phyloP scores from a whole-genome alignment of 2,329 filamentous ascomycete species.

The Chaetomiaceae sp. region DNA sequence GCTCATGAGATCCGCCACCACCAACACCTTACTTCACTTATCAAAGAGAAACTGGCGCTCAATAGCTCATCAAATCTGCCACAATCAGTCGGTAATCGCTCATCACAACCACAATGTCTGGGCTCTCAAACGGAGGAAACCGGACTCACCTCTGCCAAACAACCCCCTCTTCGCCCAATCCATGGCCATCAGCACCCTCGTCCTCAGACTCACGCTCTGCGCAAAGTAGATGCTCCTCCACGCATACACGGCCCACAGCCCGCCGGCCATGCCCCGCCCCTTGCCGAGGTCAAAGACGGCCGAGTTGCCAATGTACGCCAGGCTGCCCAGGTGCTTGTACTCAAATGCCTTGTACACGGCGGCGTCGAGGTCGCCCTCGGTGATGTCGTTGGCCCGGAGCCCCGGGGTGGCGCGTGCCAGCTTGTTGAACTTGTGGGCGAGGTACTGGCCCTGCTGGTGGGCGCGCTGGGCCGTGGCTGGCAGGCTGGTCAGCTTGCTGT shows the following conservation, averaged over 20 bases:
- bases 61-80: constrained; percentile 1
- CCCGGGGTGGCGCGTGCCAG: constrained; percentile 73
- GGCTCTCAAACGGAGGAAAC: no score
- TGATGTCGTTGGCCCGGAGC: constrained; percentile 71
- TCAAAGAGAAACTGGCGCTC: background rate
- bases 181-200: constrained; percentile 86
- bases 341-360: constrained; percentile 92
- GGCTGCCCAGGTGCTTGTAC: constrained; percentile 83
- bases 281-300: constrained; percentile 86
- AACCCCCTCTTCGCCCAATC: constrained; percentile 97
- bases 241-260: constrained; percentile 87
- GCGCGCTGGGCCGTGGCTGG: constrained; percentile 95
- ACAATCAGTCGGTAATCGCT: background rate
- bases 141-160: constrained; percentile 81
- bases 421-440: constrained; percentile 91
- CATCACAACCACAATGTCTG: background rate
- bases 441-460: constrained; percentile 90
- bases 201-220: constrained; percentile 90
- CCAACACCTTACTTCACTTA: no score
- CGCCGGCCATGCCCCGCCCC: constrained; percentile 73
- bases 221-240: constrained; percentile 98
- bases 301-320: constrained; percentile 95
- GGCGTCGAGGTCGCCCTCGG: constrained; percentile 86
- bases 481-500: constrained; percentile 87
- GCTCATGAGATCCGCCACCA: background rate